Conservation (phyloP, 2,329 filamentous ascomycete species). For the Rhinocladiella similis region DNA sequence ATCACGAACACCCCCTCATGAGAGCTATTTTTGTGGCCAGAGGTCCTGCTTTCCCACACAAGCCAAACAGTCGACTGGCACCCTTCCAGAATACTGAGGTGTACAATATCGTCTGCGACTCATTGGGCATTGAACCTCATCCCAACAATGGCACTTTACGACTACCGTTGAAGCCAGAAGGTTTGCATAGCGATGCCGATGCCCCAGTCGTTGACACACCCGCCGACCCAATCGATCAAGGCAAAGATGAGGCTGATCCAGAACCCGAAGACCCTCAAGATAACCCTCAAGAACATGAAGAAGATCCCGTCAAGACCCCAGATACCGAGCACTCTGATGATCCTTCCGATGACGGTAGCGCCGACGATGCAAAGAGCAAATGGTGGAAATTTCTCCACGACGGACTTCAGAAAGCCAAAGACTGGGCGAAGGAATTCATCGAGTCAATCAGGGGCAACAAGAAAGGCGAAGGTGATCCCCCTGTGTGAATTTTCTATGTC, state of each 20-base stretch:
- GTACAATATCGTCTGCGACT: conserved; percentile 93
- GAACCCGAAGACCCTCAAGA: neutral
- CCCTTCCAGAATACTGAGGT: conserved; percentile 92
- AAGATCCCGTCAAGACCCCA: neutral
- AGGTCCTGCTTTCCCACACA: conserved; percentile 87
- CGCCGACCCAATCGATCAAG: conserved; percentile 17
- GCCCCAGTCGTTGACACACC: conserved; percentile 28
- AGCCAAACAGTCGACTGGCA: conserved; percentile 74
- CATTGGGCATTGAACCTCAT: conserved; percentile 68
- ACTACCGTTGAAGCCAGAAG: conserved; percentile 46
- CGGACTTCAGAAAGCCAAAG: conserved; percentile 29
- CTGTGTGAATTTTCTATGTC: conserved; percentile 7
- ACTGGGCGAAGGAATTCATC: conserved; percentile 30
- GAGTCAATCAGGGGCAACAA: conserved; percentile 29
- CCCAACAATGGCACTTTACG: conserved; percentile 84
- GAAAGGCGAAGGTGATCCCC: conserved; percentile 15
- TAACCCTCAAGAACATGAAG: neutral
- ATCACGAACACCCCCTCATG: conserved; percentile 94
- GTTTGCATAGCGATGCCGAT: conserved; percentile 45
- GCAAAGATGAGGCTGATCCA: conserved; percentile 6
- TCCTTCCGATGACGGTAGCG: neutral
- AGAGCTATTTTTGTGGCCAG: conserved; percentile 90
- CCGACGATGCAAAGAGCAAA: conserved; percentile 8
- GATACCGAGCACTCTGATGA: neutral
- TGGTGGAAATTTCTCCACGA: conserved; percentile 31